These are phyloP conservation scores for Candida smagusa DNA, from an alignment of 1,139 yeast species.

Conservation along the genomic window DNA sequence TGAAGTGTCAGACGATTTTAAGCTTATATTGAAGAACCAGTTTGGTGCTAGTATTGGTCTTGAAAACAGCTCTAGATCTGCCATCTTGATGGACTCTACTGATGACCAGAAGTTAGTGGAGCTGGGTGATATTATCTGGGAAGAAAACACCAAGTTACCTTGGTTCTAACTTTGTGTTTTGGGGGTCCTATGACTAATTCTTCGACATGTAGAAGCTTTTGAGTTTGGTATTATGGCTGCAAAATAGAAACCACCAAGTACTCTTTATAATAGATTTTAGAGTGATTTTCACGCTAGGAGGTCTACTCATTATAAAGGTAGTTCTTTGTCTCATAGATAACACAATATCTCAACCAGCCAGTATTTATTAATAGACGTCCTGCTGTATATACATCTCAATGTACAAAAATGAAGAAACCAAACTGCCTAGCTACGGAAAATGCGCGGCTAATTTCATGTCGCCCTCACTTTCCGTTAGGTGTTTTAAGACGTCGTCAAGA, in stretches of 20 bases:
- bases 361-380: no score
- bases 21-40: conserved; percentile 13
- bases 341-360: no score
- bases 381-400: no score
- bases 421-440: no score
- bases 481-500: no score
- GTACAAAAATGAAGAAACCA: no score
- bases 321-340: no score
- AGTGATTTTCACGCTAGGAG: no score
- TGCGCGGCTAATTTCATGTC: no score
- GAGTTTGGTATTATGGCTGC: conserved; percentile 1
- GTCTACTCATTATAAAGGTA: no score
- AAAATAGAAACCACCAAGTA: neutral
- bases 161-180: conserved; percentile 32
- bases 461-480: no score
- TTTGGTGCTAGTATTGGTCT: conserved; percentile 19
- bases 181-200: neutral
- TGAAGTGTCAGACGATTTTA: conserved; percentile 20
- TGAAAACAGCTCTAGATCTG: conserved; percentile 39
- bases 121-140: conserved; percentile 37
- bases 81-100: conserved; percentile 26
- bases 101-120: conserved; percentile 23
- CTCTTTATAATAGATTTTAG: no score
- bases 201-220: neutral
- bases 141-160: conserved; percentile 41